These are phyloP conservation scores for Malassezia caprae DNA, from an alignment of 1,284 basidiomycete species.

Conservation along the genomic window DNA sequence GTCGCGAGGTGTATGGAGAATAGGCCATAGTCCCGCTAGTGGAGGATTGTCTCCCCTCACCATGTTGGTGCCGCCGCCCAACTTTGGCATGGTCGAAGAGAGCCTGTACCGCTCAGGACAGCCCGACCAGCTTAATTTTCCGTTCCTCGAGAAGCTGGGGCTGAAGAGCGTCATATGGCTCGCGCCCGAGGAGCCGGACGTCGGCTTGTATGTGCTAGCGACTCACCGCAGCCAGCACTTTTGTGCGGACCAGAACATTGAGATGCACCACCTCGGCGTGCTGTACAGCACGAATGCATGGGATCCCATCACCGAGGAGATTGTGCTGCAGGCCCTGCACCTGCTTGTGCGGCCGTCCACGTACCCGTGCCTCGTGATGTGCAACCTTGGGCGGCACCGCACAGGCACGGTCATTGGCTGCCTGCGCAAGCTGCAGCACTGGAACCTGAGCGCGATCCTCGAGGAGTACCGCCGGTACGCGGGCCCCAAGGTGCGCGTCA, in stretches of 20 bases:
- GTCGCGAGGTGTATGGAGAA: conserved; percentile 37
- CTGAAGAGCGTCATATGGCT: conserved; percentile 53
- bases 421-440: conserved; percentile 51
- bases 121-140: conserved; percentile 54
- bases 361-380: conserved; percentile 53
- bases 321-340: conserved; percentile 53
- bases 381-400: conserved; percentile 53
- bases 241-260: conserved; percentile 44
- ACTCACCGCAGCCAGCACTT: conserved; percentile 25
- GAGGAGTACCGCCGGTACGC: conserved; percentile 54
- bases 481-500: conserved; percentile 52
- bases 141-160: conserved; percentile 53
- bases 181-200: conserved; percentile 53
- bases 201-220: conserved; percentile 49
- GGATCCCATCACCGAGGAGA: conserved; percentile 52
- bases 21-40: conserved; percentile 10
- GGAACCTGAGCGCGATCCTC: conserved; percentile 52
- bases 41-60: conserved; percentile 7
- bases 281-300: conserved; percentile 49
- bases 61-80: conserved; percentile 52
- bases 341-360: conserved; percentile 52
- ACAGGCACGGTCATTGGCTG: conserved; percentile 54
- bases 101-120: conserved; percentile 53
- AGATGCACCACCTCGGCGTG: conserved; percentile 49
- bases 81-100: conserved; percentile 54